Conservation (phyloP, 495 filamentous ascomycete genomes). For the Geoglossum glabrum region DNA sequence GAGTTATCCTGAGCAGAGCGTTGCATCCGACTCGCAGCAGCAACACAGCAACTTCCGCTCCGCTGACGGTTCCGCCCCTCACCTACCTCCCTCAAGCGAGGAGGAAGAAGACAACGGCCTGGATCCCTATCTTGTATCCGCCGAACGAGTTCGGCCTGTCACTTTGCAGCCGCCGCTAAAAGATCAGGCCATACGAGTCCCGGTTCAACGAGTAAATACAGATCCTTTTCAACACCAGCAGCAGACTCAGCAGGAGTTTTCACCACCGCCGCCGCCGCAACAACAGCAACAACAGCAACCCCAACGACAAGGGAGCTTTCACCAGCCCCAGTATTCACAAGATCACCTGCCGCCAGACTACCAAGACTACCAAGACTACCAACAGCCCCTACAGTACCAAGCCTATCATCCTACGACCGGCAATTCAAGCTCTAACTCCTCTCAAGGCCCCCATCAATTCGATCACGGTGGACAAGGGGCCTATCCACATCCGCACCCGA, state of each 20-base stretch:
- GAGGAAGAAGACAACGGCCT: constrained; percentile 4
- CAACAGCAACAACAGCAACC: background rate
- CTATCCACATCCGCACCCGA: background rate
- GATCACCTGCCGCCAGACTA: background rate
- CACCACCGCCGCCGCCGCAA: background rate
- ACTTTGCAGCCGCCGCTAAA: background rate
- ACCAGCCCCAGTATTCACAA: background rate
- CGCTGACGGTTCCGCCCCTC: background rate
- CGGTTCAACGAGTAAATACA: background rate
- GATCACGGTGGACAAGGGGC: background rate
- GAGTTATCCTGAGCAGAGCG: background rate
- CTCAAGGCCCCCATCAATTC: background rate
- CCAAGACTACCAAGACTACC: background rate
- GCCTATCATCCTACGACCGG: constrained; percentile 1
- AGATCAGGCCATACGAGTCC: background rate
- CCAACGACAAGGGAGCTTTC: constrained; percentile 3
- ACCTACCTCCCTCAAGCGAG: constrained; percentile 4
- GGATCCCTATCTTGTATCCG: background rate
- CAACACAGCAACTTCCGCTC: background rate
- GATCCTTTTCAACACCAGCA: background rate
- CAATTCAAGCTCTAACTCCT: background rate
- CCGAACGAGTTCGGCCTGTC: background rate
- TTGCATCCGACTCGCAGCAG: background rate
- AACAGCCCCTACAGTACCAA: constrained; percentile 1
- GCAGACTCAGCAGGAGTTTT: background rate